Evolutionary conservation across 106 monocot genomes (phyloP).

Genomic region (Triglochin maritima): DNA sequence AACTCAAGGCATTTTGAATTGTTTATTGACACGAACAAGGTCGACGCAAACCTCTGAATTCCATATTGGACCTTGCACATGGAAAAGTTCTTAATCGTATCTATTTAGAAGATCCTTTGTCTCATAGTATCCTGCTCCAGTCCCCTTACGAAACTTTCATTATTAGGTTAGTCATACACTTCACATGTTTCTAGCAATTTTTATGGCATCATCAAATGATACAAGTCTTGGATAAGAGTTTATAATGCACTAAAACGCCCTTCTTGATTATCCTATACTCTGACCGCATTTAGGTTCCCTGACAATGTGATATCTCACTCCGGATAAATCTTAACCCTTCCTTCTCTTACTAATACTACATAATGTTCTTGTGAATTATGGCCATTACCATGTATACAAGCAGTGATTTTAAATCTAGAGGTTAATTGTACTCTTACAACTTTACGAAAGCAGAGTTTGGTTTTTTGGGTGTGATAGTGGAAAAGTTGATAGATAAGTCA

Average conservation of each 20-base stretch:
- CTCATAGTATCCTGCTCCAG: not conserved
- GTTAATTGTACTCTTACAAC: too few relatives aligned
- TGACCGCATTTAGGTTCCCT: not conserved
- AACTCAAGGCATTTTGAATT: constrained; percentile 10
- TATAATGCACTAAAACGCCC: not conserved
- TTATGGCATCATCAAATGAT: constrained; percentile 1
- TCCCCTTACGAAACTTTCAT: constrained; percentile 4
- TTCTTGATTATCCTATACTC: constrained; percentile 5
- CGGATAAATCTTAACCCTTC: too few relatives aligned
- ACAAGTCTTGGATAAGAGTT: constrained; percentile 8
- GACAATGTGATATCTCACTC: constrained; percentile 11
- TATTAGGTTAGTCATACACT: constrained; percentile 4
- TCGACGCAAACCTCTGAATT: constrained; percentile 10
- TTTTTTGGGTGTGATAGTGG: too few relatives aligned
- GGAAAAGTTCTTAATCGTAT: constrained; percentile 1
- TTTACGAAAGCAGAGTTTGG: too few relatives aligned
- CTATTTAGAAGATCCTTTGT: constrained; percentile 4
- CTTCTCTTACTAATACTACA: too few relatives aligned
- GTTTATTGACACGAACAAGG: constrained; percentile 9
- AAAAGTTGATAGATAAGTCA: too few relatives aligned
- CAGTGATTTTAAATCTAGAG: too few relatives aligned
- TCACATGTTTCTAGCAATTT: constrained; percentile 3
- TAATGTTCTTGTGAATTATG: too few relatives aligned
- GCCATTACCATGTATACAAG: too few relatives aligned
- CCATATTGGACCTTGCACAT: constrained; percentile 14